These are phyloP conservation scores for Debaryomyces singareniensis DNA, from an alignment of 1,139 yeast species.

Conservation along the genomic window DNA sequence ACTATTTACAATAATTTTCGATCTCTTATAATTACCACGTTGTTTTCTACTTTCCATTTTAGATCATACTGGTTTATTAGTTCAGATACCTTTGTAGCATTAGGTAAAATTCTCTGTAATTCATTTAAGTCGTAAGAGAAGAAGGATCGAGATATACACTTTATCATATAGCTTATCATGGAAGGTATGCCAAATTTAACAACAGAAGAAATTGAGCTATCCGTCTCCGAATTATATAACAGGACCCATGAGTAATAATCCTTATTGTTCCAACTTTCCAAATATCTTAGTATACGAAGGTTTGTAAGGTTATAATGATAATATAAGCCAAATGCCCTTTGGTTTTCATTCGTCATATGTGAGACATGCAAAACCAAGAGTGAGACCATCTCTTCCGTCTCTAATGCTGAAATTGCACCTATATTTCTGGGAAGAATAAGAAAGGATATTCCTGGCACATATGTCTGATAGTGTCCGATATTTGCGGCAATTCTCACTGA, in stretches of 20 bases:
- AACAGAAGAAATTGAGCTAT: slow-evolving; percentile 21
- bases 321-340: slow-evolving; percentile 27
- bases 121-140: slow-evolving; percentile 20
- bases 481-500: slow-evolving; percentile 43
- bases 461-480: slow-evolving; percentile 51
- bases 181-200: slow-evolving; percentile 36
- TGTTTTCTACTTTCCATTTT: slow-evolving; percentile 23
- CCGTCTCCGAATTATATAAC: slow-evolving; percentile 24
- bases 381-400: slow-evolving; percentile 32
- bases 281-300: slow-evolving; percentile 15
- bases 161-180: slow-evolving; percentile 25
- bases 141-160: slow-evolving; percentile 29
- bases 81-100: slow-evolving; percentile 15
- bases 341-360: slow-evolving; percentile 37
- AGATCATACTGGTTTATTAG: slow-evolving; percentile 14
- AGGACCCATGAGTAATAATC: slow-evolving; percentile 40
- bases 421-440: slow-evolving; percentile 18
- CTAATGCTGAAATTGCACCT: slow-evolving; percentile 19
- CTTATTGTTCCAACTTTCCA: slow-evolving; percentile 29
- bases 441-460: slow-evolving; percentile 46
- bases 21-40: slow-evolving; percentile 18
- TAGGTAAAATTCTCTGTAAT: slow-evolving; percentile 23
- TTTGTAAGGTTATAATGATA: slow-evolving; percentile 19
- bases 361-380: slow-evolving; percentile 41
- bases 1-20: slow-evolving; percentile 7